phyloP scores from a whole-genome alignment of 202 grass and related monocot species.

The Sporobolus alterniflorus region DNA sequence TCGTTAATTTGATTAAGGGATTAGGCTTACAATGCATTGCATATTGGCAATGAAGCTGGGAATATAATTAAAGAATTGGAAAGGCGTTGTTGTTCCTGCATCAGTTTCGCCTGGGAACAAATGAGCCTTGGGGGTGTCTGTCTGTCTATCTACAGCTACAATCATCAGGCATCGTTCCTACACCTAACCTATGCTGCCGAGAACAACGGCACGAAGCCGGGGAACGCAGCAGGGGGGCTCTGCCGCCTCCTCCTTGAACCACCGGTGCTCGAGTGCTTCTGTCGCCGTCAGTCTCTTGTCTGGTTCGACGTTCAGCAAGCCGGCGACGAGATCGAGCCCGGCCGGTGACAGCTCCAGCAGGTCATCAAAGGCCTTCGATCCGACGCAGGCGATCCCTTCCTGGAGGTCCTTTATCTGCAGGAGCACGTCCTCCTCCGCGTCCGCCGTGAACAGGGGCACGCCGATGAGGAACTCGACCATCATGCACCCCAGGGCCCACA shows the following conservation, averaged over 20 bases:
- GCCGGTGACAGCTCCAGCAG: neutral
- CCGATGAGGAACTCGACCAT: conserved; percentile 48
- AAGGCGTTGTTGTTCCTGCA: neutral
- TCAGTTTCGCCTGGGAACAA: neutral
- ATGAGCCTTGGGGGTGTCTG: no score
- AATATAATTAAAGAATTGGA: no score
- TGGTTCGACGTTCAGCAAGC: neutral
- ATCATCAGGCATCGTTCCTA: neutral
- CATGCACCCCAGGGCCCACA: conserved; percentile 53
- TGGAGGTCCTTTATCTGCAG: neutral
- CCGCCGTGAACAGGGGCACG: conserved; percentile 15
- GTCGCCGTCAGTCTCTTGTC: neutral
- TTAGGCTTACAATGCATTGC: no score
- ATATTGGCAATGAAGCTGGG: neutral
- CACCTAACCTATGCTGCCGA: neutral
- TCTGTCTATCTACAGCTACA: neutral
- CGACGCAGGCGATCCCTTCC: neutral
- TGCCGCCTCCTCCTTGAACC: neutral
- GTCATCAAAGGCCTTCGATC: neutral
- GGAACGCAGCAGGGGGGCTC: neutral
- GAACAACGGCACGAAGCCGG: neutral
- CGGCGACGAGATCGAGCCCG: neutral
- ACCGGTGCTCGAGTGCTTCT: neutral
- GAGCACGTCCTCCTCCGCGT: conserved; percentile 3
- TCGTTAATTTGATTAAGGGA: no score